Conservation (phyloP, 2,329 filamentous ascomycete genomes). For the Fusarium albidum region DNA sequence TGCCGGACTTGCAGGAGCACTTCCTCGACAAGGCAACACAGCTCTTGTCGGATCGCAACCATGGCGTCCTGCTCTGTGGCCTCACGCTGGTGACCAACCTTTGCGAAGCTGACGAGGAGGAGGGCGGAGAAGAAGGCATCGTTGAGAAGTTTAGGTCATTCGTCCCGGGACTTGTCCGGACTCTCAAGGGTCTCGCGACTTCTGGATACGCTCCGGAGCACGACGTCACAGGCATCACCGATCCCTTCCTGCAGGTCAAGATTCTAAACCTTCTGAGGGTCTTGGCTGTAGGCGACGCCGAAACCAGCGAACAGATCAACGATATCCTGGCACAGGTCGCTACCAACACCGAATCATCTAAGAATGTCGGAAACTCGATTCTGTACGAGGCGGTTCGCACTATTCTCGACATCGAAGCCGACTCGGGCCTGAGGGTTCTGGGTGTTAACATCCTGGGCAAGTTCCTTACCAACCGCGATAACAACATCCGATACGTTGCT, state of each 20-base stretch:
- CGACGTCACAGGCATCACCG: slow-evolving; percentile 96
- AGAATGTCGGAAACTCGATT: slow-evolving; percentile 98
- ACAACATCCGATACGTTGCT: slow-evolving; percentile 98
- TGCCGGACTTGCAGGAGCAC: slow-evolving; percentile 96
- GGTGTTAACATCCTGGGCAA: slow-evolving; percentile 99
- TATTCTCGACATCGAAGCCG: slow-evolving; percentile 97
- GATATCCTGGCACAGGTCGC: slow-evolving; percentile 97
- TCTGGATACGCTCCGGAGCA: slow-evolving; percentile 98
- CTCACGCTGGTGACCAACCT: slow-evolving; percentile 90
- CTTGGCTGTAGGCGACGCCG: slow-evolving; percentile 82
- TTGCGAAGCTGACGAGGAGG: slow-evolving; percentile 93
- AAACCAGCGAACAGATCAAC: slow-evolving; percentile 97
- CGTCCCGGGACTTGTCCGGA: slow-evolving; percentile 85
- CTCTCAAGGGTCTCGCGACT: slow-evolving; percentile 89
- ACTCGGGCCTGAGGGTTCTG: slow-evolving; percentile 90
- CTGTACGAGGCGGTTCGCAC: slow-evolving; percentile 97
- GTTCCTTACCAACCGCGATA: slow-evolving; percentile 97
- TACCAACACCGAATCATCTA: slow-evolving; percentile 96
- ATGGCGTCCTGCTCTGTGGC: slow-evolving; percentile 92
- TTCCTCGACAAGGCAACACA: slow-evolving; percentile 94
- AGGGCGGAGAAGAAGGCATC: slow-evolving; percentile 87
- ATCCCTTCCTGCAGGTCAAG: slow-evolving; percentile 98
- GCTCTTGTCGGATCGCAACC: slow-evolving; percentile 90
- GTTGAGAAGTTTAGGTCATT: slow-evolving; percentile 91
- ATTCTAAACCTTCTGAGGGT: slow-evolving; percentile 87